Evolutionary conservation across 192 early-diverging fungal species (phyloP).

Genomic region (Chytriomyces confervae): DNA sequence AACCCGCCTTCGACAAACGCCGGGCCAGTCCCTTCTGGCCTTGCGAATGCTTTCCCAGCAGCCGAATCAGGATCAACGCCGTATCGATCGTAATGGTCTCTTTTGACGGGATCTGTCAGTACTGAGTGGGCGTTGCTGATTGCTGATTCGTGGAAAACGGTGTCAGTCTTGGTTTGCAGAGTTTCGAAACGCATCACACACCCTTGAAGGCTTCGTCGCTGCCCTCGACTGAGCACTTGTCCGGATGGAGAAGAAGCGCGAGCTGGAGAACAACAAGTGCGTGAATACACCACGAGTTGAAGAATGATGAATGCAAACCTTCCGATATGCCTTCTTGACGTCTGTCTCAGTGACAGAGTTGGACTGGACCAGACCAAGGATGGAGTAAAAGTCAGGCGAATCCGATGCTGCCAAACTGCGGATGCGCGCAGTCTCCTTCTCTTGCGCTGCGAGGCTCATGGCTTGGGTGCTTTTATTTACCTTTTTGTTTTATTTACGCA

Average conservation of each 20-base stretch:
- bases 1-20: slow-evolving; percentile 19
- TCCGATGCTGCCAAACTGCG: background rate
- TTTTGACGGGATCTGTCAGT: slow-evolving; percentile 78
- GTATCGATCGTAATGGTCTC: slow-evolving; percentile 75
- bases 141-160: slow-evolving; percentile 45
- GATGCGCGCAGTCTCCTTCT: background rate
- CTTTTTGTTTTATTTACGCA: no score
- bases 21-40: slow-evolving; percentile 8
- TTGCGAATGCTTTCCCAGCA: slow-evolving; percentile 9
- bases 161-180: background rate
- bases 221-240: slow-evolving; percentile 83
- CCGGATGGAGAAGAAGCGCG: slow-evolving; percentile 84
- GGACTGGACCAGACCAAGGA: slow-evolving; percentile 65
- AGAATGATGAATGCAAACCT: slow-evolving; percentile 54
- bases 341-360: slow-evolving; percentile 68
- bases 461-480: no score
- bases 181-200: slow-evolving; percentile 35
- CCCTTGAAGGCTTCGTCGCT: slow-evolving; percentile 90
- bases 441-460: no score
- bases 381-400: slow-evolving; percentile 72
- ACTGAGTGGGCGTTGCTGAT: slow-evolving; percentile 81
- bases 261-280: slow-evolving; percentile 45
- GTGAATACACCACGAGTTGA: background rate
- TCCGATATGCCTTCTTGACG: slow-evolving; percentile 85
- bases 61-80: slow-evolving; percentile 65